Base-by-base conservation (phyloP, 805 yeast genomes). In the Ogataea nitratoaversa region DNA sequence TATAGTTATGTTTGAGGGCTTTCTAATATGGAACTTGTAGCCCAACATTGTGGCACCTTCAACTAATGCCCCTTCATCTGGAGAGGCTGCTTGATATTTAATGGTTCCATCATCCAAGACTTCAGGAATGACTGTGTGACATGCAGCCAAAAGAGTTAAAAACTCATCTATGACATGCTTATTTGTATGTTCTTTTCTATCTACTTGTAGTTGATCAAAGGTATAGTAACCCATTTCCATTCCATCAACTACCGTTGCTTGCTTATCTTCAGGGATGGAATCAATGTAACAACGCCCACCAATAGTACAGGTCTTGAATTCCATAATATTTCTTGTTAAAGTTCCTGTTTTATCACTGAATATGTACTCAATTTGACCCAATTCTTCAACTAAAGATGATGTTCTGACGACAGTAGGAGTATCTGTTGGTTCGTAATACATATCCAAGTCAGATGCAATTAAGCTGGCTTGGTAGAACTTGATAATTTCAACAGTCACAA, bases 311-410 rank as follows among this genome's bases (percentile, higher is more conserved):
- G 93, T 79, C 59, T 86, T 89, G 66, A 87, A 93, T 63, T 89
- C 98, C 99, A 93, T 93, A 40, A 93, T 83, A 57, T 93, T 93
- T 63, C 97, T 69, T 0, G 99, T 93, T 43, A 93, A 70, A 0
- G 99, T 93, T 23, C 99, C 99, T 0, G 99, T 93, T 59, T 93
- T 93, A 63, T 93, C 99, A 61, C 96, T 86, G 66, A 93, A 93
- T 18, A 93, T 85, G 57, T 89, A 90, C 59, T 91, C 95, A 54
- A 93, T 90, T 62, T 93, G 99, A 20, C 99, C 99, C 48, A 93
- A 70, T 54, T 93, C 99, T 63, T 93, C 99, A 6, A 93, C 99
- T 52, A 93, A 72, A 12, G 96, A 84, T 2, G 98, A 91, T 0
- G 99, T 91, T 48, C 99, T 73, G 16, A 93, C 96, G 4, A 90